These are phyloP conservation scores for Metarhizium brunneum DNA, from an alignment of 2,329 filamentous ascomycete genomes.

Conservation along the genomic window DNA sequence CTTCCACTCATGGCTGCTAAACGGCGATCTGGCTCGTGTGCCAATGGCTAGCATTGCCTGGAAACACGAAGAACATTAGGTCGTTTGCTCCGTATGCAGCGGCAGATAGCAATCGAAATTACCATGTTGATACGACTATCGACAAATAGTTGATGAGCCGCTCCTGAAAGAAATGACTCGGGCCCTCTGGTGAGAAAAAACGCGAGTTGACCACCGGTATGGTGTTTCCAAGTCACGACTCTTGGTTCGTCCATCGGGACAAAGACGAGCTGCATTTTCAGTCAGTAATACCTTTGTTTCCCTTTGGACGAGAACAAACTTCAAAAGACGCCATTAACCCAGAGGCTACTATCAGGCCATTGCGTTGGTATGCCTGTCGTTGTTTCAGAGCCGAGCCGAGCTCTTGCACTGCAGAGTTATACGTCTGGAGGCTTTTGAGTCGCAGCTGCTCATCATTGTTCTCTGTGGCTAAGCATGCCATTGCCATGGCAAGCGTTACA, in stretches of 20 bases:
- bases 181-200: neutral
- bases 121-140: neutral
- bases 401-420: neutral
- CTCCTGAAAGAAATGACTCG: neutral
- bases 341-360: neutral
- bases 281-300: neutral
- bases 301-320: neutral
- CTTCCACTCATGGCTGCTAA: neutral
- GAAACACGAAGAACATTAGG: neutral
- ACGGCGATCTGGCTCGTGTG: neutral
- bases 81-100: neutral
- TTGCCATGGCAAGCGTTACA: neutral
- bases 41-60: neutral
- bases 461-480: neutral
- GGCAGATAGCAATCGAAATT: neutral
- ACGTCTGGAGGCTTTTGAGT: neutral
- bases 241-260: neutral
- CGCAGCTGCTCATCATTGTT: neutral
- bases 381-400: neutral
- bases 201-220: neutral
- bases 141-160: neutral
- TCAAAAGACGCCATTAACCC: neutral
- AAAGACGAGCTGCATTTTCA: too few relatives aligned
- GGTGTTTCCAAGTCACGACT: neutral
- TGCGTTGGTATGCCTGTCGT: neutral